Percentiles rank a stretch among this genome's conserved stretches.
Evolutionary conservation across 148 eudicot genomes (phyloP).

Genomic region (Talinum fruticosum): DNA sequence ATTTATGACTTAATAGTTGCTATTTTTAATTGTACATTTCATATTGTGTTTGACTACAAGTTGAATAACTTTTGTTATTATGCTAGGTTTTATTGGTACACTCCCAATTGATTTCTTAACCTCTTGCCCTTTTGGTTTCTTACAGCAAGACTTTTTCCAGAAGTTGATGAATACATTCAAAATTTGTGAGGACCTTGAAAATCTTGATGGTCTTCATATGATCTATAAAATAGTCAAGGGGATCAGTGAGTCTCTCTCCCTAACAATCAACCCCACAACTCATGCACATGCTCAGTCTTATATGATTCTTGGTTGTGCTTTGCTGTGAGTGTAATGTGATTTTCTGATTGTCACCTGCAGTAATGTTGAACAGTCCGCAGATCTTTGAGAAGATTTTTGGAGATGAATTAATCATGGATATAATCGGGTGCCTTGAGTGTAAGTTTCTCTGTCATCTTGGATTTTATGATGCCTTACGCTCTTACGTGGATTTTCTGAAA

Average conservation of each 20-base stretch:
- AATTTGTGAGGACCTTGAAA: constrained; percentile 83
- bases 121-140: constrained; percentile 13
- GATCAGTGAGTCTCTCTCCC: constrained; percentile 48
- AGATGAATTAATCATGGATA: constrained; percentile 83
- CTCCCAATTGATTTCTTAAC: constrained; percentile 6
- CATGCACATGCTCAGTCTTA: not conserved
- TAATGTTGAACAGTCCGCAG: constrained; percentile 75
- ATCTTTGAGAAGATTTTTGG: constrained; percentile 83
- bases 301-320: not conserved
- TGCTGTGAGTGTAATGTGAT: constrained; percentile 8
- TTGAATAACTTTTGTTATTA: not conserved
- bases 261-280: not conserved
- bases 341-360: constrained; percentile 46
- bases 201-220: constrained; percentile 75
- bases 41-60: not conserved
- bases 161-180: constrained; percentile 83
- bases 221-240: constrained; percentile 81
- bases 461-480: not conserved
- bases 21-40: not conserved
- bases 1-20: not conserved
- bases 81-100: not conserved
- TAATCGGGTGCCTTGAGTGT: constrained; percentile 89
- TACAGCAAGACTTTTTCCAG: constrained; percentile 83
- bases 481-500: not conserved
- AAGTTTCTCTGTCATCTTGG: constrained; percentile 34